Base-by-base conservation (phyloP, 805 yeast species). In the Suhomyces canberraensis region DNA sequence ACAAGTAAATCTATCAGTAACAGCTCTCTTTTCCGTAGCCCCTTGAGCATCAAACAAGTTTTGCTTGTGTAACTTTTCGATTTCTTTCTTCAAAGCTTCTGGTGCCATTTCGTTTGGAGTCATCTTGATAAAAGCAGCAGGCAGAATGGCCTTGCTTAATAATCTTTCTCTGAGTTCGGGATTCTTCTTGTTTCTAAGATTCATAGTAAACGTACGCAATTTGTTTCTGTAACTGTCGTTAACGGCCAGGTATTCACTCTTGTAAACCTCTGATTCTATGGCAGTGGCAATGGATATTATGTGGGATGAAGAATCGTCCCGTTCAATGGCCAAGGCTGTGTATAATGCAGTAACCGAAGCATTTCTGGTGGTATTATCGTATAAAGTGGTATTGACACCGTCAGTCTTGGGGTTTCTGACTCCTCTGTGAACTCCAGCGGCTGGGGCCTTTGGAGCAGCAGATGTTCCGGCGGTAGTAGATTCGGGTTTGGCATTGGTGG, bases 11-110 rank as follows among this genome's bases (percentile, higher is more conserved):
- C 98, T 75, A 61, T 91, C 98, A 6, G 98, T 93, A 25, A 88
- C 89, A 1, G 98, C 95, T 51, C 97, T 76, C 69, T 89, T 88
- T 52, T 91, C 93, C 5, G 87, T 89, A 5, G 98, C 98, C 51
- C 97, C 96, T 64, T 88, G 97, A 2, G 98, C 98, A 57, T 91
- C 95, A 62, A 85, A 91, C 57, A 93, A 70, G 61, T 93, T 93
- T 61, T 87, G 84, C 58, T 85, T 82, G 54, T 86, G 88, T 50
- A 93, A 75, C 52, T 84, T 80, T 52, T 88, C 95, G 48, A 90
- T 73, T 58, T 90, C 93, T 59, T 82, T 75, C 61, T 84, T 87
- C 50, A 93, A 74, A 22, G 87, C 79, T 53, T 86, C 96, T 3
- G 97, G 95, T 0, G 98, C 98, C 80, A 93, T 75, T 48, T 93